Base-by-base conservation (phyloP, 352 stramenopile genomes). In the Globisporangium takayamanum region DNA sequence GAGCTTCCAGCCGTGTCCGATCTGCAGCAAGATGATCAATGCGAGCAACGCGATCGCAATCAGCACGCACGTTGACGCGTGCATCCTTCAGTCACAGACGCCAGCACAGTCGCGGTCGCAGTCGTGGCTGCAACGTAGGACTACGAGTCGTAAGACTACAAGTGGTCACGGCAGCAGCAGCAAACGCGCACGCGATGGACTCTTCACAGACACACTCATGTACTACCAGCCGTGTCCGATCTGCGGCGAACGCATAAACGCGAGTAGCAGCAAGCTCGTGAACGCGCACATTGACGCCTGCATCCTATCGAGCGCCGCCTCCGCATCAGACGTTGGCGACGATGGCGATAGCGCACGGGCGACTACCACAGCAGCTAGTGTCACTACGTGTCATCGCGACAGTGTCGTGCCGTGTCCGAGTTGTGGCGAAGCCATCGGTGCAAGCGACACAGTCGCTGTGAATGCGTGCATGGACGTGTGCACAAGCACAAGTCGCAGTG, bases 241-340 rank as follows among this genome's bases (percentile, higher is more conserved):
- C 57, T 89, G 79, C 44, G 67, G 68, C 2, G 72, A 80, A 25
- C 57, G 68, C 12, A 63, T 89, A 39, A 76, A 87, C 47, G 57
- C 70, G 6, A 51, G 56, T 16, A 86, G 70, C 59, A 74, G 70
- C 26, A 65, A 78, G 36, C 62, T 72, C 20, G 74, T 88, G 55
- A 88, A 88, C 55, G 58, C 66, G 50, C 80, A 89, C 62, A 78
- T 89, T 39, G 80, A 89, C 52, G 67, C 58, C 1, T 89, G 80
- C 48, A 63, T 83, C 1, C 33, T 60, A 5, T 30, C 30, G n/a
- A 30, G 37, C 53, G 37, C 14, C 10, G 37, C 48, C 16, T 16
- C 25, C 8, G 49, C 48, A 37, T 10, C 49, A 6, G 22, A 52
- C 8, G n/a, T 30, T 50, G 15, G 8, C 46, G 15, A 28, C n/a